These are phyloP conservation scores for Paxillus rubicundulus DNA, from an alignment of 768 basidiomycete genomes.

Conservation along the genomic window DNA sequence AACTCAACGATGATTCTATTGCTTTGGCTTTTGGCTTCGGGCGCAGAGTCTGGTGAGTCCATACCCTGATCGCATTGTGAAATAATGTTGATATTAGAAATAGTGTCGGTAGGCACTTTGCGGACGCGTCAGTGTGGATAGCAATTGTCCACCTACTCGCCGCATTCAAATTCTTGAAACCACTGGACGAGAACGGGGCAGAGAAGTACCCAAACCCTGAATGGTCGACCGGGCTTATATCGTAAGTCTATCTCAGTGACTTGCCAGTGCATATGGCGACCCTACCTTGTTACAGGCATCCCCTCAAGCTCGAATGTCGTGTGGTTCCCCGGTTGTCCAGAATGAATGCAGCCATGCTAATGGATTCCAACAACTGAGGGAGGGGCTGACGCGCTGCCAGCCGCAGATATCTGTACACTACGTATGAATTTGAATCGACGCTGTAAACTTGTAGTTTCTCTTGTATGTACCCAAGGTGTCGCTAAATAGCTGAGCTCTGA, in stretches of 20 bases:
- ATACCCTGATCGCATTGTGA: background rate
- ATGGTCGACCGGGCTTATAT: conserved; percentile 29
- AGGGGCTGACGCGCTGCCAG: background rate
- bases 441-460: background rate
- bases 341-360: conserved; percentile 15
- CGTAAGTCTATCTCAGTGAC: conserved; percentile 17
- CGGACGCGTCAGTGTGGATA: conserved; percentile 32
- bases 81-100: conserved; percentile 1
- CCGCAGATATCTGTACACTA: too few relatives aligned
- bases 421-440: background rate
- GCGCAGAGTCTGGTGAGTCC: conserved; percentile 26
- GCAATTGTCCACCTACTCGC: conserved; percentile 30
- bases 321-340: conserved; percentile 20
- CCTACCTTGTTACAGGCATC: conserved; percentile 19
- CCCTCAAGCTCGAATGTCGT: conserved; percentile 28
- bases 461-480: background rate
- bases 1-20: conserved; percentile 23
- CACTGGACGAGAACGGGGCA: conserved; percentile 22
- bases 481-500: too few relatives aligned
- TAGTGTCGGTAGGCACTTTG: conserved; percentile 31
- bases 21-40: conserved; percentile 28
- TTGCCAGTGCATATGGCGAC: conserved; percentile 2
- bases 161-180: conserved; percentile 30
- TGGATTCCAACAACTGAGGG: conserved; percentile 6
- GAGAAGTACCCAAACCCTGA: conserved; percentile 24